Conservation (phyloP, 495 filamentous ascomycete genomes). For the Friedmanniomyces endolithicus region DNA sequence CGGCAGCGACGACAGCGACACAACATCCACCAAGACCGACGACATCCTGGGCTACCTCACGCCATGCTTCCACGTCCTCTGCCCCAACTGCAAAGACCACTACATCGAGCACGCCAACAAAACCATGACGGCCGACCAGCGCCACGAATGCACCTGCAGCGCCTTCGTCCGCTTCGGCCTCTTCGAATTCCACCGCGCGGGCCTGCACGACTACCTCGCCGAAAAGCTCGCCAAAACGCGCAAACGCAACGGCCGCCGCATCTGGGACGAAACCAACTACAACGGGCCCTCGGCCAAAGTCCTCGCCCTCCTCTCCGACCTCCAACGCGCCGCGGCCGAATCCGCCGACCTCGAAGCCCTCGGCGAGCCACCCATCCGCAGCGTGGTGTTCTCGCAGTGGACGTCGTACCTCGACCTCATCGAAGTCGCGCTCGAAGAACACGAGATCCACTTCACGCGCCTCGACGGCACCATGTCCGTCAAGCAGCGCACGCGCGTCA, state of each 20-base stretch:
- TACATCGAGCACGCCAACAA: conserved; percentile 34
- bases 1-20: conserved; percentile 33
- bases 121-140: conserved; percentile 28
- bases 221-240: conserved; percentile 34
- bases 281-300: conserved; percentile 85
- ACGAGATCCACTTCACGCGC: conserved; percentile 56
- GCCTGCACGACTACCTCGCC: conserved; percentile 48
- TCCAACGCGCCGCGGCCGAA: conserved; percentile 47
- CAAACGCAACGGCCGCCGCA: conserved; percentile 43
- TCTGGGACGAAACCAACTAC: conserved; percentile 37
- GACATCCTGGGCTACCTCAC: conserved; percentile 64
- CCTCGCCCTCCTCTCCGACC: conserved; percentile 55
- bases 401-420: conserved; percentile 90
- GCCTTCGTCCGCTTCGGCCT: conserved; percentile 44
- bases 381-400: conserved; percentile 89
- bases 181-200: conserved; percentile 53
- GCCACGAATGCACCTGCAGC: conserved; percentile 54
- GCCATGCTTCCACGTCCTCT: conserved; percentile 73
- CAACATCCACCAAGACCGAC: conserved; percentile 33
- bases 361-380: conserved; percentile 57
- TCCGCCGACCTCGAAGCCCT: conserved; percentile 39
- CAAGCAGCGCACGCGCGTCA: conserved; percentile 51
- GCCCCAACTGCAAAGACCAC: conserved; percentile 52
- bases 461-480: conserved; percentile 82
- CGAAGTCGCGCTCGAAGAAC: conserved; percentile 62